phyloP scores from a whole-genome alignment of 169 alveolate species.

The Cryptosporidium sp. region DNA sequence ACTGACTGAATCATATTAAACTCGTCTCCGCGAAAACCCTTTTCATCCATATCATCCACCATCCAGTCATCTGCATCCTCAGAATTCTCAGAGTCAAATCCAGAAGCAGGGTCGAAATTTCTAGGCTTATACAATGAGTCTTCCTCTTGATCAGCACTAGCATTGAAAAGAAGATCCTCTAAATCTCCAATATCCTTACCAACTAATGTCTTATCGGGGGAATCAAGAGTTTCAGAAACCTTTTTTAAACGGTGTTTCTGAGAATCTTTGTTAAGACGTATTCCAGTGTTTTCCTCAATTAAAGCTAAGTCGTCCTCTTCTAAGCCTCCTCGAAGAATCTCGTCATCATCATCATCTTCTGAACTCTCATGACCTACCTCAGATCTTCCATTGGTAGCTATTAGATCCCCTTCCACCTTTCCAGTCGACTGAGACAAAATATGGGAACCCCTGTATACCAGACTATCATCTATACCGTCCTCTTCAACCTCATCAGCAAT shows the following conservation, averaged over 20 bases:
- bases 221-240: slow-evolving; percentile 50
- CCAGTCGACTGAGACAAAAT: background rate
- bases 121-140: background rate
- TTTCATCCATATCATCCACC: slow-evolving; percentile 59
- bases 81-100: slow-evolving; percentile 6
- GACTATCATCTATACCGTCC: slow-evolving; percentile 34
- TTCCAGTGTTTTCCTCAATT: slow-evolving; percentile 71
- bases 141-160: slow-evolving; percentile 15
- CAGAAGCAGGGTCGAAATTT: background rate
- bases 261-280: slow-evolving; percentile 38
- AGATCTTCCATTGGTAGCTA: background rate
- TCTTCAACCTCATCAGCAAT: slow-evolving; percentile 61
- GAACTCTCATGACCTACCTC: slow-evolving; percentile 20
- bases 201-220: slow-evolving; percentile 22
- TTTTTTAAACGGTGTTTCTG: slow-evolving; percentile 61
- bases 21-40: slow-evolving; percentile 23
- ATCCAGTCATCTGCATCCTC: slow-evolving; percentile 68
- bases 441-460: slow-evolving; percentile 18
- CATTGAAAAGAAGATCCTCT: slow-evolving; percentile 44
- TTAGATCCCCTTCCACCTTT: slow-evolving; percentile 10
- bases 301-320: slow-evolving; percentile 65
- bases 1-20: slow-evolving; percentile 67
- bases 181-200: slow-evolving; percentile 62
- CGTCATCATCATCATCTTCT: slow-evolving; percentile 71
- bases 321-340: slow-evolving; percentile 48